Evolutionary conservation across 371 early-diverging fungal species (phyloP), one percentile per base, ranked within the genome.

Genomic region (Haplosporangium sp.): DNA sequence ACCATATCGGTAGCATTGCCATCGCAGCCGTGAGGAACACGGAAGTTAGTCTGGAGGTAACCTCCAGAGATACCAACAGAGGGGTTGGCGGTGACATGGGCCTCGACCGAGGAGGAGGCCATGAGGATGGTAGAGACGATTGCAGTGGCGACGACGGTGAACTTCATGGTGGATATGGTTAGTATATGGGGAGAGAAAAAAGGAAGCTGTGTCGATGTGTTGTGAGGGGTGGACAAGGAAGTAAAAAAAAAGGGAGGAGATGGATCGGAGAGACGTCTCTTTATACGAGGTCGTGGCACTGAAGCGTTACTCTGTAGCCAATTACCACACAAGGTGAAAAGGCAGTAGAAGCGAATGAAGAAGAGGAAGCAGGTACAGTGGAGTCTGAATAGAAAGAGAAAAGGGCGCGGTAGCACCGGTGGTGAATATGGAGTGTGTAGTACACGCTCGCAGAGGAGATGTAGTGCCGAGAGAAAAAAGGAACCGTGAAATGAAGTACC

Each of bases 71-170:
- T 58, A 29, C 56, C 79, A 38, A 50, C 47, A 11, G 68, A 64
- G 52, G 79, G 79, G 73, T 77, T 77, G 65, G 72, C 65, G 46
- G 79, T 76, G 50, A 76, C 76, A 50, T 76, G 76, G 63, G 76
- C 76, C 55, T 69, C 66, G 38, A 66, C 76, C 16, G 59, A 57
- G 45, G 70, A 55, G 47, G 68, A n/a, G 65, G 59, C 45, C 60
- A 81, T 43, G 50, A 73, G 59, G 55, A 76, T 41, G 37, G 69
- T 59, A 46, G 63, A 73, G 57, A 67, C 64, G 41, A 64, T 59
- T 16, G 70, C 64, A 38, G 55, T 38, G 52, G 67, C 59, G 29
- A 69, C 45, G 40, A 56, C 20, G 16, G 56, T 14, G 67, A 70
- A 66, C 71, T 76, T 76, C 76, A 76, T 76, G 52, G 47, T 60